Base-by-base conservation (phyloP, 2,329 filamentous ascomycete genomes). In the Trichoderma sp. region DNA sequence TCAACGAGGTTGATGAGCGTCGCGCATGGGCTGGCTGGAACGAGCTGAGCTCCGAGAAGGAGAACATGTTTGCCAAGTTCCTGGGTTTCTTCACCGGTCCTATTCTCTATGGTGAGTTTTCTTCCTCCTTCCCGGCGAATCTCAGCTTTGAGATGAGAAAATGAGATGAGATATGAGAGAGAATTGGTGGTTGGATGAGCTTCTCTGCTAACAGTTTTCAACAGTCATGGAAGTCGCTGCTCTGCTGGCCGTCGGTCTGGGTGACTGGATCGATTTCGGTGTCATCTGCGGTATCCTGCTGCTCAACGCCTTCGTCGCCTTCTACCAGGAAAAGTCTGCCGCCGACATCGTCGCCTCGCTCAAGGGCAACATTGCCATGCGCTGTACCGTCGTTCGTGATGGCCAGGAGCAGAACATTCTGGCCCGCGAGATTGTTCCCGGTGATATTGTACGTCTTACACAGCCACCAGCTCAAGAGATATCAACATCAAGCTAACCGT, bases 191-290 rank as follows among this genome's bases (percentile, higher is more conserved):
- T 9, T 9, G 9, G 24, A 21, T 43, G 50, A 19, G 7, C 24
- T 34, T 52, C 56, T 39, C 21, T 41, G 64, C 64, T 67, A 68
- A 68, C 62, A 14, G 10, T 55, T 21, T 52, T 34, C 7, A 10
- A 39, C 12, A 61, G 59, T 56, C 39, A 64, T 56, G 65, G 52
- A 51, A 41, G 44, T 55, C 5, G 90, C 91, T 68, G 90, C 90
- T 71, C 82, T 93, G 73, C 85, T 96, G 66, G 92, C 92, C 74
- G 91, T 90, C 68, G 91, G 90, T 87, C 86, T 96, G 48, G 79
- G 90, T 78, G 90, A 95, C 73, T 96, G 92, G 92, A 90, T 96
- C 69, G 92, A 96, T 81, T 94, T 96, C 74, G 92, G 91, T 83
- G 92, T 96, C 74, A 96, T 96, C 71, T 92, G 90, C 77, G 92